Percentiles rank a stretch among this genome's conserved stretches.
Evolutionary conservation across 306 rosid species (phyloP).

Genomic region (Fragaria iinumae): DNA sequence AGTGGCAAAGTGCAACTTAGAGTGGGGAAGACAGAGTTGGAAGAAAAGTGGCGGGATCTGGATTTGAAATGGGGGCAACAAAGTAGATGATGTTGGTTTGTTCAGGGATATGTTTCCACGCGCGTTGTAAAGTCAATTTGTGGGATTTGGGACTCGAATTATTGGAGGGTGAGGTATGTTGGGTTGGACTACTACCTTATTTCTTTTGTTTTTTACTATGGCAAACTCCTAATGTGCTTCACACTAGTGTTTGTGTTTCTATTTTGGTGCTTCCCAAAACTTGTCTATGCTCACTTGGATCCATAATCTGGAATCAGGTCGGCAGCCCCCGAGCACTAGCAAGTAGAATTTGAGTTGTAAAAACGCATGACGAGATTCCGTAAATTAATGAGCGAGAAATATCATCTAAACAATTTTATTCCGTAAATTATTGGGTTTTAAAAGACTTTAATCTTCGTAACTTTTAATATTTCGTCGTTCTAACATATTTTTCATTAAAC

Average conservation of each 20-base stretch:
- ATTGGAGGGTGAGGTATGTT: not conserved
- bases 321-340: not conserved
- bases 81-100: slow-evolving; percentile 18
- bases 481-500: not conserved
- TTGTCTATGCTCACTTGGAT: not conserved
- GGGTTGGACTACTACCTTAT: not conserved
- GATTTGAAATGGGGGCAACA: slow-evolving; percentile 55
- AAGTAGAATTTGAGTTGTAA: not conserved
- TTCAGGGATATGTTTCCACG: slow-evolving; percentile 47
- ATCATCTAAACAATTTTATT: no score
- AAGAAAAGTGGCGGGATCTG: slow-evolving; percentile 69
- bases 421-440: fast-evolving
- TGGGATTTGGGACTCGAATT: not conserved
- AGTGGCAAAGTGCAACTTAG: not conserved
- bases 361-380: not conserved
- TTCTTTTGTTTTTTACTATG: not conserved
- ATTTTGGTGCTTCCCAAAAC: not conserved
- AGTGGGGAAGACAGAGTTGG: not conserved
- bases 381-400: not conserved
- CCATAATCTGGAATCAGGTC: not conserved
- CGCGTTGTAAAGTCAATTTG: slow-evolving; percentile 48
- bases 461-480: not conserved
- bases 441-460: no score
- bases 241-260: not conserved
- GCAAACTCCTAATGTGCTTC: not conserved